phyloP scores from a whole-genome alignment of 202 grass and related monocot genomes.

The Elaeis oleifera region DNA sequence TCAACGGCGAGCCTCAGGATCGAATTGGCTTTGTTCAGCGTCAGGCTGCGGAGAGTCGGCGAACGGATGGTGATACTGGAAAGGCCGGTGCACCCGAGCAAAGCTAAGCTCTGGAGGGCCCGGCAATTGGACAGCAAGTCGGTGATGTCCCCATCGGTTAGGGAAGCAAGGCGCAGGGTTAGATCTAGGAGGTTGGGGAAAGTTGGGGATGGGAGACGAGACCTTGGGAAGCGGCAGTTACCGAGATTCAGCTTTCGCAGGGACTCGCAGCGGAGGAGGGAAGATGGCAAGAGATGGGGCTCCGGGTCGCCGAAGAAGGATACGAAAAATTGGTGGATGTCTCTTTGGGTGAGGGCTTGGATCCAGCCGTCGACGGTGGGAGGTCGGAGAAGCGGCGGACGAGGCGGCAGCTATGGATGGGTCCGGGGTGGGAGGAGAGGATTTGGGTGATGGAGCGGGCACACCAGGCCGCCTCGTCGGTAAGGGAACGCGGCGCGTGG shows the following conservation, averaged over 20 bases:
- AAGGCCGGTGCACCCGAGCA: conserved; percentile 22
- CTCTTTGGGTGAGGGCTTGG: conserved; percentile 15
- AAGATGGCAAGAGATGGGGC: conserved; percentile 10
- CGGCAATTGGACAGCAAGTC: conserved; percentile 30
- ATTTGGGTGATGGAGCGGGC: no score
- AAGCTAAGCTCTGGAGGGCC: conserved; percentile 27
- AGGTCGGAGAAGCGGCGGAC: conserved; percentile 10
- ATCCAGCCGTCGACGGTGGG: conserved; percentile 20
- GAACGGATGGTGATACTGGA: conserved; percentile 18
- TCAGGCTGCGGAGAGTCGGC: conserved; percentile 25
- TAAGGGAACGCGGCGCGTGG: no score
- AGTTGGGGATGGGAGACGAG: no score
- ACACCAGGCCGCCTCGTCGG: no score
- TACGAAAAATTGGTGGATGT: conserved; percentile 23
- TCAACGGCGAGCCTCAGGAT: conserved; percentile 21
- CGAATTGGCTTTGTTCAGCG: conserved; percentile 22
- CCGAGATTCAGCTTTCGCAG: conserved; percentile 26
- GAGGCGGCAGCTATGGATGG: background rate
- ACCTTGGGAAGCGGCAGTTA: no score
- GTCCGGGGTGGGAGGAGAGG: no score
- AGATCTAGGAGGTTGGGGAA: background rate
- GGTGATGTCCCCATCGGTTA: conserved; percentile 17
- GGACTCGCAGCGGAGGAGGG: conserved; percentile 17
- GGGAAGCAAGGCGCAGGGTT: background rate
- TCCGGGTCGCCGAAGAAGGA: background rate